A percentile compares a stretch with the other conserved stretches of the same genome.
phyloP scores from a whole-genome alignment of 495 filamentous ascomycete genomes.

The Melanomma pulvis-pyrius region DNA sequence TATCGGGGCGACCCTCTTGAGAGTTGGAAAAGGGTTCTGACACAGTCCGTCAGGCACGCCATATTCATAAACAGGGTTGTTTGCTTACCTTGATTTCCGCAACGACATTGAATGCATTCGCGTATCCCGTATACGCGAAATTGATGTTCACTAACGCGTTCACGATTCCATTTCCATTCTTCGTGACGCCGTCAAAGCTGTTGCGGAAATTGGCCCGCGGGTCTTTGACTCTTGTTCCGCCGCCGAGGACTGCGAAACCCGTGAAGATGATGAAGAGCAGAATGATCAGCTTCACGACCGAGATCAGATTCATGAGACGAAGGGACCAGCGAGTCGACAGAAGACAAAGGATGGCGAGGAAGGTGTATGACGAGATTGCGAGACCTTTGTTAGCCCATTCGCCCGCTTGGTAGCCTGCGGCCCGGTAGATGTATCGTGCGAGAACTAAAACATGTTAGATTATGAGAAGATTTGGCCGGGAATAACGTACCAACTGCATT shows the following conservation, averaged over 20 bases:
- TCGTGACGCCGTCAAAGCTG: conserved; percentile 13
- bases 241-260: conserved; percentile 22
- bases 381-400: conserved; percentile 28
- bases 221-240: conserved; percentile 13
- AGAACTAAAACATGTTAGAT: not conserved
- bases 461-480: not conserved
- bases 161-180: conserved; percentile 23
- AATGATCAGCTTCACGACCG: conserved; percentile 18
- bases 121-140: conserved; percentile 16
- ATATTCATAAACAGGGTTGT: not conserved
- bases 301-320: conserved; percentile 15
- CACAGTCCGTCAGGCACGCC: not conserved
- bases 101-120: conserved; percentile 25
- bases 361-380: conserved; percentile 12
- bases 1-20: conserved; percentile 11
- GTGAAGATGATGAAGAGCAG: conserved; percentile 25
- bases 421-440: conserved; percentile 13
- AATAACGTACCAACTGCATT: conserved; percentile 5
- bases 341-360: conserved; percentile 11
- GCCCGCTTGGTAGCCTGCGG: conserved; percentile 12
- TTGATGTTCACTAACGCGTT: conserved; percentile 24
- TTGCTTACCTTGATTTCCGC: conserved; percentile 11
- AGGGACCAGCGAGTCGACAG: conserved; percentile 19
- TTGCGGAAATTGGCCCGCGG: conserved; percentile 14
- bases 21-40: conserved; percentile 16